These are phyloP conservation scores for Echinosophora koreensis DNA, from an alignment of 306 rosid genomes.

Conservation along the genomic window DNA sequence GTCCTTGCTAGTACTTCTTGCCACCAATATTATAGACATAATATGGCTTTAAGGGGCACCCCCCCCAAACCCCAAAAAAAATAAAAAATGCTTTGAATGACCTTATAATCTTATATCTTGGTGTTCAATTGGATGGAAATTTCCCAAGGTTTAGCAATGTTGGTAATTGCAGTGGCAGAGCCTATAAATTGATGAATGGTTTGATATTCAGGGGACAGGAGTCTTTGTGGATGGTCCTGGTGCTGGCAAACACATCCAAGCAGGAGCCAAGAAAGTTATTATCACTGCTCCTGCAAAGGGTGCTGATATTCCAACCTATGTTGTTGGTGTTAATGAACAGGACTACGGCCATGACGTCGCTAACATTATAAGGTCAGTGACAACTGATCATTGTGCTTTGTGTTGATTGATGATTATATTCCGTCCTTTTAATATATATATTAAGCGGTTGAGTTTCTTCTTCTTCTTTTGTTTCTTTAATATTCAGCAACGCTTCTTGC, in stretches of 20 bases:
- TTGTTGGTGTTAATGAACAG: slow-evolving; percentile 85
- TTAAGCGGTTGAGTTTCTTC: neutral
- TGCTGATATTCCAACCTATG: slow-evolving; percentile 97
- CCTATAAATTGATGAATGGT: slow-evolving; percentile 7
- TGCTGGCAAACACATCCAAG: slow-evolving; percentile 98
- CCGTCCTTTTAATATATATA: neutral
- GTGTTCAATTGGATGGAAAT: neutral
- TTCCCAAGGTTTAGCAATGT: neutral
- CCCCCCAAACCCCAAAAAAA: neutral
- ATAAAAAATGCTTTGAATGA: neutral
- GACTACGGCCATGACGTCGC: slow-evolving; percentile 77
- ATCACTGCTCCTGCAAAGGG: slow-evolving; percentile 99
- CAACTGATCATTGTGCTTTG: slow-evolving; percentile 8
- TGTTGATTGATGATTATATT: slow-evolving; percentile 11
- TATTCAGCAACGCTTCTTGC: slow-evolving; percentile 94
- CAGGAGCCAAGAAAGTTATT: slow-evolving; percentile 97
- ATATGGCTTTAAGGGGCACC: neutral
- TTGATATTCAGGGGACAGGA: slow-evolving; percentile 86
- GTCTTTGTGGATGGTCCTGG: slow-evolving; percentile 99
- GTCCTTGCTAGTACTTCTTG: neutral
- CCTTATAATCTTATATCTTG: neutral
- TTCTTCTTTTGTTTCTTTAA: slow-evolving; percentile 16
- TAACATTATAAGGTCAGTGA: slow-evolving; percentile 75
- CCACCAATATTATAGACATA: neutral
- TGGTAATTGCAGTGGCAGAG: neutral